phyloP scores from a whole-genome alignment of 805 yeast genomes.

The Cyberlindnera lachancei region DNA sequence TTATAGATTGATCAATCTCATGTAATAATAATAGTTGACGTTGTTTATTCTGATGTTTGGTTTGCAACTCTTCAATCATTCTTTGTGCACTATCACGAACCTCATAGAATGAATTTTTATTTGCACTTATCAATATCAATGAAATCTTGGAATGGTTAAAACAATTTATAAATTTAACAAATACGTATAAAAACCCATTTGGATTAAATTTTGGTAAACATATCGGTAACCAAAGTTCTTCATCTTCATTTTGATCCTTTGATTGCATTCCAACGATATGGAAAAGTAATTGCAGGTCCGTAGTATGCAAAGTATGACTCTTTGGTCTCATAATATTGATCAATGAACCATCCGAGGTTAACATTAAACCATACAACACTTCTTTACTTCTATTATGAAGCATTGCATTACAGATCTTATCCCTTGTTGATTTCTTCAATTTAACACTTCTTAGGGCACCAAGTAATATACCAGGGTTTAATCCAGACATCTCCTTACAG shows the following conservation, averaged over 20 bases:
- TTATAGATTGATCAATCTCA: constrained; percentile 29
- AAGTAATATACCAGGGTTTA: constrained; percentile 52
- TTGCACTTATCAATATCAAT: constrained; percentile 41
- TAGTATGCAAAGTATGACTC: constrained; percentile 70
- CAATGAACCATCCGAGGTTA: constrained; percentile 56
- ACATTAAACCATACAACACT: constrained; percentile 67
- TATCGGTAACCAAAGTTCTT: constrained; percentile 89
- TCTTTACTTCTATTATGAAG: constrained; percentile 42
- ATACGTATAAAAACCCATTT: constrained; percentile 80
- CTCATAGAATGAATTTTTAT: constrained; percentile 71
- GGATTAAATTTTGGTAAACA: constrained; percentile 88
- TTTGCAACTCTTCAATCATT: constrained; percentile 36
- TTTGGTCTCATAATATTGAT: constrained; percentile 69
- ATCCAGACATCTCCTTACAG: constrained; percentile 41
- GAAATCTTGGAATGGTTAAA: constrained; percentile 35
- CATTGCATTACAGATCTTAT: constrained; percentile 48
- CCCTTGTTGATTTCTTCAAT: constrained; percentile 50
- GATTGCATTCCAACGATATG: constrained; percentile 52
- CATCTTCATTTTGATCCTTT: constrained; percentile 28
- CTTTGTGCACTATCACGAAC: constrained; percentile 54
- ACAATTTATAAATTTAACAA: constrained; percentile 64
- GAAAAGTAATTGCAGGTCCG: constrained; percentile 71
- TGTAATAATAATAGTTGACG: too few relatives aligned
- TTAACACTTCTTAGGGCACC: constrained; percentile 62
- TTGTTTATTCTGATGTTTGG: too few relatives aligned